phyloP scores from a whole-genome alignment of 495 filamentous ascomycete genomes.

The Trichoderma gamsii region DNA sequence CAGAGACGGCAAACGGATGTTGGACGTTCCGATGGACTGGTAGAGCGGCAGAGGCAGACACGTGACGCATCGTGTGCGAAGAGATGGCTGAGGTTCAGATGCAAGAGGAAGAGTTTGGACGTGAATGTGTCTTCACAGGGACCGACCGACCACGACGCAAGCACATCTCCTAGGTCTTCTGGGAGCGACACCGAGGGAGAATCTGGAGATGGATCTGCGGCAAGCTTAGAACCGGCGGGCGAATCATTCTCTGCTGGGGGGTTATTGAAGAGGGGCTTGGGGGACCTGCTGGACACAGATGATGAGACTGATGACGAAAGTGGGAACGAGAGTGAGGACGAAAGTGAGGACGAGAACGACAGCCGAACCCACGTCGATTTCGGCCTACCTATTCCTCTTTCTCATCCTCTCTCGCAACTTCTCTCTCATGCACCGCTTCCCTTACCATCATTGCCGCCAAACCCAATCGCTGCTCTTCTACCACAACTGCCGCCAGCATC shows the following conservation, averaged over 20 bases:
- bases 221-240: neutral
- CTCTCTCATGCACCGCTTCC: neutral
- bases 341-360: constrained; percentile 14
- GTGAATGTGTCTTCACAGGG: neutral
- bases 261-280: neutral
- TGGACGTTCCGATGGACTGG: neutral
- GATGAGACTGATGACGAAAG: neutral
- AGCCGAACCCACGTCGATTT: neutral
- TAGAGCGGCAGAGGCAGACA: neutral
- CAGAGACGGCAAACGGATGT: neutral
- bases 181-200: too few relatives aligned
- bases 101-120: neutral
- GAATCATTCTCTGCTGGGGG: neutral
- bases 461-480: neutral
- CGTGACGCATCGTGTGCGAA: neutral
- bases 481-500: neutral
- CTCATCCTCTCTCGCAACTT: neutral
- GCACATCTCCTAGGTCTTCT: neutral
- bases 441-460: neutral
- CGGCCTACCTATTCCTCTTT: neutral
- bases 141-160: neutral
- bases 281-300: neutral
- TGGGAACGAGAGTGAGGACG: constrained; percentile 4
- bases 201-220: neutral
- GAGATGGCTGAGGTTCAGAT: neutral